Percentiles rank a stretch among this genome's conserved stretches.
Conservation (phyloP, 2,329 filamentous ascomycete genomes). For the Ceratocystis lukuohia region DNA sequence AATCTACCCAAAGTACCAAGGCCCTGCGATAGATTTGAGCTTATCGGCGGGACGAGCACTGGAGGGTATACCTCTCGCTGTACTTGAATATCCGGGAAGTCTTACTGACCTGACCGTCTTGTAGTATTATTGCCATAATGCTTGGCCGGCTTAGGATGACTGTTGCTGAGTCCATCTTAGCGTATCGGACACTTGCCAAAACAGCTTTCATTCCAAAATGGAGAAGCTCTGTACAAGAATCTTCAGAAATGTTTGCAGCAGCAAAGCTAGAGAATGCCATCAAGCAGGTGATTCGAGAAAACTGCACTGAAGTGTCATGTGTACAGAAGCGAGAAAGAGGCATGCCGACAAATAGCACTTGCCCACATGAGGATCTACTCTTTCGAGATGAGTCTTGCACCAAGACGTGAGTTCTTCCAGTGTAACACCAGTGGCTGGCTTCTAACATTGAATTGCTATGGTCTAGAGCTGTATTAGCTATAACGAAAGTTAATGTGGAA, state of each 20-base stretch:
- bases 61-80: constrained; percentile 21
- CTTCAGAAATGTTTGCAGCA: constrained; percentile 21
- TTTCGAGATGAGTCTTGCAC: not conserved
- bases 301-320: not conserved
- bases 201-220: not conserved
- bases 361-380: not conserved
- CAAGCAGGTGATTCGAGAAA: not conserved
- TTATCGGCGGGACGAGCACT: constrained; percentile 26
- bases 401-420: not conserved
- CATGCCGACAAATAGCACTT: not conserved
- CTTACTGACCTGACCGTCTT: not conserved
- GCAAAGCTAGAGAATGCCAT: not conserved
- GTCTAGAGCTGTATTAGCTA: not conserved
- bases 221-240: constrained; percentile 21
- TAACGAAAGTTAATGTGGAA: not conserved
- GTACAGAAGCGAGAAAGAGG: constrained; percentile 3
- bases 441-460: not conserved
- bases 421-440: not conserved
- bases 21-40: constrained; percentile 24
- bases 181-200: not conserved
- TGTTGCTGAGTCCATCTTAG: not conserved
- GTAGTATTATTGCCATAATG: not conserved
- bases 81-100: not conserved
- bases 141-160: not conserved
- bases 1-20: constrained; percentile 20